Conservation (phyloP, 345 rosid species). For the Iberis pinnata region DNA sequence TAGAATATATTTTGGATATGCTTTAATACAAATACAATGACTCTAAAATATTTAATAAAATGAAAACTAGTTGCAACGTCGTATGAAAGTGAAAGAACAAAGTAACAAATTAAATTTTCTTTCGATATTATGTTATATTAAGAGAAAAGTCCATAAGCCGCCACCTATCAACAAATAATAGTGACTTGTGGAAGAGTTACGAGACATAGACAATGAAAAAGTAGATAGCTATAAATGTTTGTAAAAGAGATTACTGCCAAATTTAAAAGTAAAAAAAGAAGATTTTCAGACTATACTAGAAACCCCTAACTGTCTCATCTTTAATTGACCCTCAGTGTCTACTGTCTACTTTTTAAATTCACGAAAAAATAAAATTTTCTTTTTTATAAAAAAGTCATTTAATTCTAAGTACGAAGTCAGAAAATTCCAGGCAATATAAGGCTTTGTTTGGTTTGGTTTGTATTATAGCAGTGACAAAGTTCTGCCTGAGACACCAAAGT, state of each 20-base stretch:
- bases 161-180: conserved; percentile 29
- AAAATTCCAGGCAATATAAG: conserved; percentile 27
- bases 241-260: conserved; percentile 18
- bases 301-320: conserved; percentile 28
- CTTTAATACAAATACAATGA: too few species aligned
- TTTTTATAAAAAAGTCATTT: conserved; percentile 1
- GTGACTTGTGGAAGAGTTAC: conserved; percentile 17
- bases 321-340: conserved; percentile 15
- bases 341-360: neutral
- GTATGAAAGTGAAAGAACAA: too few species aligned
- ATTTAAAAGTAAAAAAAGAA: neutral
- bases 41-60: too few species aligned
- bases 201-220: conserved; percentile 16
- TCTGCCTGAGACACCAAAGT: conserved; percentile 9
- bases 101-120: too few species aligned
- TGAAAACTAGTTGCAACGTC: too few species aligned
- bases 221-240: conserved; percentile 11
- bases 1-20: too few species aligned
- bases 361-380: neutral
- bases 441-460: conserved; percentile 27
- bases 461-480: conserved; percentile 18
- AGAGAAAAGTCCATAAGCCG: conserved; percentile 29
- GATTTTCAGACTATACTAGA: conserved; percentile 18
- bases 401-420: conserved; percentile 16
- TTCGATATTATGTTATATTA: too few species aligned